A percentile compares a stretch with the other conserved stretches of the same genome.
phyloP scores from a whole-genome alignment of 139 green algal genomes.

The Chlamydomonas asymmetrica region DNA sequence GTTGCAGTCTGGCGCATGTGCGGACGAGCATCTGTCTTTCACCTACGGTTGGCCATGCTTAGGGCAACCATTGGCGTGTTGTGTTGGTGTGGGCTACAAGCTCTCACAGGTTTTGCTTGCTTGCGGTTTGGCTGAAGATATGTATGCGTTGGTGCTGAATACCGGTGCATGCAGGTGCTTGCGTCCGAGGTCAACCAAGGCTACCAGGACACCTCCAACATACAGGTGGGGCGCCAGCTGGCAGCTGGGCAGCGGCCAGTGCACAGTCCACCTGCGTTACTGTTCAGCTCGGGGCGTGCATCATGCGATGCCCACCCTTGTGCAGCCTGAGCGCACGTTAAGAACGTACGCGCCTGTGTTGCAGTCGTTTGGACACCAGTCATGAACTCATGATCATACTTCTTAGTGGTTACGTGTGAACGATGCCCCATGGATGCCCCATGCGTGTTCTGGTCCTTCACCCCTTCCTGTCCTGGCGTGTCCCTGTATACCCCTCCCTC shows the following conservation, averaged over 20 bases:
- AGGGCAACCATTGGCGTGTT: no score
- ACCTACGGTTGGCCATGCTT: no score
- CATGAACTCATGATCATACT: background rate
- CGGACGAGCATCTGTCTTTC: no score
- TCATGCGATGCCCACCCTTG: background rate
- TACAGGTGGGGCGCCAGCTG: no score
- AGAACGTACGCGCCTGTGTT: background rate
- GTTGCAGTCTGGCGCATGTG: no score
- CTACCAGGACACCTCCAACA: slow-evolving; percentile 77
- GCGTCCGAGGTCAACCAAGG: slow-evolving; percentile 65
- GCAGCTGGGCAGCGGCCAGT: no score
- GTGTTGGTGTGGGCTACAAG: no score
- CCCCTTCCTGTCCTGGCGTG: background rate
- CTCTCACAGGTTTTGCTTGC: no score
- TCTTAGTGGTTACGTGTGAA: background rate
- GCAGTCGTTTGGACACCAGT: background rate
- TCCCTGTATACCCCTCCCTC: background rate
- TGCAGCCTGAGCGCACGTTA: no score
- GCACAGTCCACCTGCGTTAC: background rate
- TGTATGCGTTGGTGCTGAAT: no score
- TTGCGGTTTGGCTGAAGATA: no score
- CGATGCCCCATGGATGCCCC: background rate
- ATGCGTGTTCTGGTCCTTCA: background rate
- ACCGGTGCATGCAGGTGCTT: slow-evolving; percentile 45
- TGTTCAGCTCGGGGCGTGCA: background rate